Evolutionary conservation across 768 basidiomycete genomes (phyloP), one percentile per base, ranked within the genome.

Genomic region (Boletus rubropictus): DNA sequence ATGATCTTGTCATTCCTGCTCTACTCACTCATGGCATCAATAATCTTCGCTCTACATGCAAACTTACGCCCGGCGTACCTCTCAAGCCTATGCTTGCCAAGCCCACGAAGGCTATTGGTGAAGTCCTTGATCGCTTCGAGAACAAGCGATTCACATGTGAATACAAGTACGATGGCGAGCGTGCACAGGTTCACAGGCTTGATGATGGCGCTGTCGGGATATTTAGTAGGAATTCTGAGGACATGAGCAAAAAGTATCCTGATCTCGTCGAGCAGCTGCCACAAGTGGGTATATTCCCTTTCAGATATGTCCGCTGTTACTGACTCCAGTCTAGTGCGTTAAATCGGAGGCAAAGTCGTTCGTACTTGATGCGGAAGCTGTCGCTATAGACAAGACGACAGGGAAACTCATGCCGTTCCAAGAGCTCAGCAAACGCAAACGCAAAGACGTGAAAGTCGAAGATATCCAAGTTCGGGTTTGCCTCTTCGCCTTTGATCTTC

Each of bases 181-280:
- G 96, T 39, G 96, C 96, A 14, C 94, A 97, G 72, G 86, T 95
- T 3, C 96, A 99, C 67, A 81, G 76, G 61, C 70, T 92, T 39
- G 80, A 82, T 35, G 78, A 91, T 59, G 95, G 93, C 1, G 78
- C 75, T 4, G 82, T 99, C 17, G 78, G 79, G n/a, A 84, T 99
- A 35, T 99, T 97, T 69, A 94, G 91, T 64, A 75, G 96, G 46
- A 99, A 99, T 67, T 96, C 93, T 21, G 96, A 99, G 66, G 93
- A 99, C 57, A 99, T 98, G 96, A 93, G 87, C 64, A 91, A 91
- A 65, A 99, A 99, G 63, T 99, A 98, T 70, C 96, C 96, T 0
- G 96, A 99, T 72, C 74, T 99, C n/a, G 81, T 96, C 10, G 89
- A 91, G 51, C 93, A 97, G 62, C 74, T 97, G 17, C 91, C 94